phyloP scores from a whole-genome alignment of 2,329 filamentous ascomycete genomes.

The Hysterium pulicare region DNA sequence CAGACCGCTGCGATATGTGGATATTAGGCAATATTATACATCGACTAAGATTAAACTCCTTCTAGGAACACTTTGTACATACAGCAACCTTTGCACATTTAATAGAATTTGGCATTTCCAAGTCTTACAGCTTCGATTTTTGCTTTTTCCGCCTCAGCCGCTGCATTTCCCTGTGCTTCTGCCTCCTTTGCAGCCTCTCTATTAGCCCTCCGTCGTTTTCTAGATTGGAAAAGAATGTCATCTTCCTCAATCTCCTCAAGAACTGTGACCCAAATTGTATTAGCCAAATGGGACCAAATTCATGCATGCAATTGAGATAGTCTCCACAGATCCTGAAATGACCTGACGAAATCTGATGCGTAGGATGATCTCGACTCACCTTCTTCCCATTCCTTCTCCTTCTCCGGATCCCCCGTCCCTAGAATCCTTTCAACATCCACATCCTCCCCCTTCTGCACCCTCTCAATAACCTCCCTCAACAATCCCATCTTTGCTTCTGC shows the following conservation, averaged over 20 bases:
- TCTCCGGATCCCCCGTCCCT: slow-evolving; percentile 70
- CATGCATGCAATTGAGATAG: too few species aligned
- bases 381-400: slow-evolving; percentile 86
- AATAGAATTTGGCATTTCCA: slow-evolving; percentile 2
- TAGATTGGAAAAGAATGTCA: slow-evolving; percentile 51
- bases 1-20: too few species aligned
- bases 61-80: too few species aligned
- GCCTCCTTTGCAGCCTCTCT: slow-evolving; percentile 14
- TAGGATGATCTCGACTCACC: slow-evolving; percentile 48
- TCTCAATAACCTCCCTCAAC: slow-evolving; percentile 71
- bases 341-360: too few species aligned
- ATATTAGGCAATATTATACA: background rate
- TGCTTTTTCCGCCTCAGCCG: slow-evolving; percentile 4
- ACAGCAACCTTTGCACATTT: too few species aligned
- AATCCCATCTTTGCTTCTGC: slow-evolving; percentile 76
- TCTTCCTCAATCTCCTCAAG: slow-evolving; percentile 65
- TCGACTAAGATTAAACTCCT: too few species aligned
- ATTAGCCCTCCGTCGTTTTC: slow-evolving; percentile 29
- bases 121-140: slow-evolving; percentile 30
- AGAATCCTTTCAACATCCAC: slow-evolving; percentile 82
- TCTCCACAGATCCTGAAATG: too few species aligned
- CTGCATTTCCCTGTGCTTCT: slow-evolving; percentile 20
- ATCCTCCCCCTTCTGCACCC: slow-evolving; percentile 66
- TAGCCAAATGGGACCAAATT: slow-evolving; percentile 8
- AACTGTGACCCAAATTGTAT: slow-evolving; percentile 45